A percentile compares a stretch with the other conserved stretches of the same genome.
Evolutionary conservation across 345 rosid species (phyloP).

Genomic region (Euphorbia tirucalli): DNA sequence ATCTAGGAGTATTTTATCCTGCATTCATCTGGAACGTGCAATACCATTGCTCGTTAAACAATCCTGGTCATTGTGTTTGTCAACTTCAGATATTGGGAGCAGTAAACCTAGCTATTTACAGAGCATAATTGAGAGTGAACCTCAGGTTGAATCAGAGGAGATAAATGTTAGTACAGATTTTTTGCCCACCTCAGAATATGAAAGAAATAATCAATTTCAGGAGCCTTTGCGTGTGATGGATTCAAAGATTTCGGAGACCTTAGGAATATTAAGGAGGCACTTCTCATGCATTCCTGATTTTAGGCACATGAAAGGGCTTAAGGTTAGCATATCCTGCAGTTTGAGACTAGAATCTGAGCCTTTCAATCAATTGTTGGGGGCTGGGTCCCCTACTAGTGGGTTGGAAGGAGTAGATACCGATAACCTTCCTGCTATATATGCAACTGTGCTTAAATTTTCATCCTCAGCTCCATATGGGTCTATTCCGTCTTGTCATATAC

Average conservation of each 20-base stretch:
- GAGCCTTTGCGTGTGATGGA: conserved; percentile 83
- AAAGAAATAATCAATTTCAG: conserved; percentile 37
- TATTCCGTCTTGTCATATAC: conserved; percentile 70
- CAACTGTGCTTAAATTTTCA: conserved; percentile 84
- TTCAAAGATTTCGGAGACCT: conserved; percentile 68
- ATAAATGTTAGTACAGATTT: conserved; percentile 33
- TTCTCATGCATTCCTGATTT: conserved; percentile 85
- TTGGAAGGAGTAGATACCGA: conserved; percentile 38
- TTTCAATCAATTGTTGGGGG: conserved; percentile 53
- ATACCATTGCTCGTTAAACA: conserved; percentile 71
- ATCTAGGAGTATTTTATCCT: conserved; percentile 59
- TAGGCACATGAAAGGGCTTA: conserved; percentile 70
- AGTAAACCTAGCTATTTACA: conserved; percentile 39
- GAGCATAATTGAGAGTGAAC: conserved; percentile 46
- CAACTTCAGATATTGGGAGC: conserved; percentile 46
- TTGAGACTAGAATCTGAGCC: conserved; percentile 80
- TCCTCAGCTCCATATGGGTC: conserved; percentile 84
- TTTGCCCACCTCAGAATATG: conserved; percentile 40
- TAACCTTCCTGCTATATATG: conserved; percentile 71
- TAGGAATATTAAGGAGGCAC: conserved; percentile 66
- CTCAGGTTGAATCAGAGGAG: conserved; percentile 43
- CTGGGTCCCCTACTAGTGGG: conserved; percentile 39
- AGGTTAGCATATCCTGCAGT: conserved; percentile 62
- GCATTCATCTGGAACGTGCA: conserved; percentile 64
- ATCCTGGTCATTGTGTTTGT: conserved; percentile 78